A percentile compares a stretch with the other conserved stretches of the same genome.
Conservation (phyloP, 768 basidiomycete species). For the Psilocybe sp. region DNA sequence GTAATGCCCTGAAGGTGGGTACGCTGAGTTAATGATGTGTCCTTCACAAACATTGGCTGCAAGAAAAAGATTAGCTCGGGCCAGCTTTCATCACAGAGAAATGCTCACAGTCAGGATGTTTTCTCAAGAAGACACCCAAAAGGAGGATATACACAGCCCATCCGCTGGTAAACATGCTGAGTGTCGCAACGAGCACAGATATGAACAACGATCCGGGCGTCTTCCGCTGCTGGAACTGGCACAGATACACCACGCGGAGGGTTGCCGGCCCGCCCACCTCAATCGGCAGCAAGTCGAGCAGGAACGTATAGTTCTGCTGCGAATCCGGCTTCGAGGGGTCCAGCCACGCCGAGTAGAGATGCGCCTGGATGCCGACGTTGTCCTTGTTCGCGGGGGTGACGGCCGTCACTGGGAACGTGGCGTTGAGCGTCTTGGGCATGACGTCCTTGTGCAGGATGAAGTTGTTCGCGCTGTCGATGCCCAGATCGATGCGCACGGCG, state of each 20-base stretch:
- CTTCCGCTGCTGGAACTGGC: conserved; percentile 16
- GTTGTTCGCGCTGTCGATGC: conserved; percentile 25
- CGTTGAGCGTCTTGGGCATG: too few relatives aligned
- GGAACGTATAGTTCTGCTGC: not conserved
- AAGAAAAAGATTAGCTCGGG: not conserved
- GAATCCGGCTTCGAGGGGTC: too few relatives aligned
- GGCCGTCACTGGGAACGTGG: too few relatives aligned
- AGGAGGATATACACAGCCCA: conserved; percentile 20
- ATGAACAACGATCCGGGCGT: conserved; percentile 12
- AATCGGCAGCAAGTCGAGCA: conserved; percentile 9
- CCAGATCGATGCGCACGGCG: conserved; percentile 24
- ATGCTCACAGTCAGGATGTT: conserved; percentile 1
- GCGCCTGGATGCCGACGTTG: too few relatives aligned
- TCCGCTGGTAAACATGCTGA: conserved; percentile 22
- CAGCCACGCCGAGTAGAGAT: too few relatives aligned
- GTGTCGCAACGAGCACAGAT: conserved; percentile 21
- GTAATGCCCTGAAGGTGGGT: not conserved
- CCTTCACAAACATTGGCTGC: conserved; percentile 7
- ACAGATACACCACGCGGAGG: conserved; percentile 20
- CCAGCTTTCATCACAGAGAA: not conserved
- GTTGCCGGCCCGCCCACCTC: conserved; percentile 14
- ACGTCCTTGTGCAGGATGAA: conserved; percentile 17
- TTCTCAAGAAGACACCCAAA: conserved; percentile 8
- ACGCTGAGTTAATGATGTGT: not conserved
- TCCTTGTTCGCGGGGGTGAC: too few relatives aligned